Percentiles rank a stretch among this genome's conserved stretches.
phyloP scores from a whole-genome alignment of 2,329 filamentous ascomycete species.

The Pestalotiopsis sp. region DNA sequence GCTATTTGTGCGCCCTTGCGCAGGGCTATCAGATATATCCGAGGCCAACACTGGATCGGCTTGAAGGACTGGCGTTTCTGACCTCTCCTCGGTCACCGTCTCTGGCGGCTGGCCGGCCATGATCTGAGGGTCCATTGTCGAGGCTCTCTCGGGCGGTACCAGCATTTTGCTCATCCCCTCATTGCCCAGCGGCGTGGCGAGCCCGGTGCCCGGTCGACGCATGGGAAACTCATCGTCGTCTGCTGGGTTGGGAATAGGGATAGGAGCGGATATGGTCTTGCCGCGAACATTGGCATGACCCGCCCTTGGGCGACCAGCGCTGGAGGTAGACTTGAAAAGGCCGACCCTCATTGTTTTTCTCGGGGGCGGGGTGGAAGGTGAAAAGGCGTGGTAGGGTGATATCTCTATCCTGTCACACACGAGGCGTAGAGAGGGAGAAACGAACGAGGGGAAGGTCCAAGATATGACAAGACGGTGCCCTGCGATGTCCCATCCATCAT shows the following conservation, averaged over 20 bases:
- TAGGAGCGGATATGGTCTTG: conserved; percentile 60
- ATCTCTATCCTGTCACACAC: not conserved
- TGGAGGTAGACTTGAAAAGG: conserved; percentile 49
- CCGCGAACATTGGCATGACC: conserved; percentile 52
- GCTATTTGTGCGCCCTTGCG: conserved; percentile 38
- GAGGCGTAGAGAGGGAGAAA: conserved; percentile 13
- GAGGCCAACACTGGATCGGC: conserved; percentile 30
- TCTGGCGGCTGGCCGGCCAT: conserved; percentile 18
- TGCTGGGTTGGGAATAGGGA: conserved; percentile 51
- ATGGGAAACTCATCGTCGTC: conserved; percentile 60
- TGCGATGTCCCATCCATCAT: conserved; percentile 27
- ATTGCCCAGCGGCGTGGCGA: conserved; percentile 36
- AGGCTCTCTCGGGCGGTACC: conserved; percentile 21
- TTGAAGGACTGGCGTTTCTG: conserved; percentile 21
- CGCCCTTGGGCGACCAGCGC: conserved; percentile 42
- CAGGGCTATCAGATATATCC: conserved; percentile 28
- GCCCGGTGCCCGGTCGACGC: conserved; percentile 43
- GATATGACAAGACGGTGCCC: conserved; percentile 19
- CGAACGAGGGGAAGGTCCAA: conserved; percentile 16
- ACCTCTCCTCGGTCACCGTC: conserved; percentile 23
- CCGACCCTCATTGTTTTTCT: conserved; percentile 38
- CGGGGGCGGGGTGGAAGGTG: conserved; percentile 11
- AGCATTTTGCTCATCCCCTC: conserved; percentile 26
- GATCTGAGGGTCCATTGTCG: conserved; percentile 22
- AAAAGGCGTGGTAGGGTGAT: conserved; percentile 14